Conservation (phyloP, 2,329 filamentous ascomycete genomes). For the Magnaporthiopsis rhizophila region DNA sequence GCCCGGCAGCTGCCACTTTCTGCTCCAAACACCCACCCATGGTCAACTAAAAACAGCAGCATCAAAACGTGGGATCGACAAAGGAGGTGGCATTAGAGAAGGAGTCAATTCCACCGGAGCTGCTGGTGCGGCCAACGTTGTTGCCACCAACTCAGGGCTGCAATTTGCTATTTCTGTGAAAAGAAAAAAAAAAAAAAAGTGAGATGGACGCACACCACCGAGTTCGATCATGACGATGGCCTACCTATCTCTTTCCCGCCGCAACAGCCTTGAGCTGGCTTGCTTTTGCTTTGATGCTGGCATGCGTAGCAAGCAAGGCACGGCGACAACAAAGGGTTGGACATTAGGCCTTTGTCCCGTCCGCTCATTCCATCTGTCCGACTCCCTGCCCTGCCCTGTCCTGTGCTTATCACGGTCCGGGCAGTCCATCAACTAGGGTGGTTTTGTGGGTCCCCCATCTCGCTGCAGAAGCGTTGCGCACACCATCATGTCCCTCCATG, state of each 20-base stretch:
- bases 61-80: too few species aligned
- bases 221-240: background rate
- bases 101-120: background rate
- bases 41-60: too few species aligned
- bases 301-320: background rate
- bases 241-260: background rate
- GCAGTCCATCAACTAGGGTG: background rate
- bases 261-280: background rate
- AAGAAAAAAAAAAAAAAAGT: background rate
- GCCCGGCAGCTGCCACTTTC: background rate
- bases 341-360: background rate
- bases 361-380: background rate
- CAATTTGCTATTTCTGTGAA: background rate
- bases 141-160: background rate
- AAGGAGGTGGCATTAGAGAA: too few species aligned
- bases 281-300: background rate
- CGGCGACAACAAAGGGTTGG: background rate
- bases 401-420: background rate
- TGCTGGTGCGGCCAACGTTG: background rate
- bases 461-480: background rate
- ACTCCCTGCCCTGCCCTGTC: background rate
- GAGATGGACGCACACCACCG: background rate
- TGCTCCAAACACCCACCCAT: background rate
- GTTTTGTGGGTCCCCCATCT: background rate
- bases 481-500: background rate